Evolutionary conservation across 495 filamentous ascomycete genomes (phyloP), one percentile per base, ranked within the genome.

Genomic region (Umbilicaria muhlenbergii): DNA sequence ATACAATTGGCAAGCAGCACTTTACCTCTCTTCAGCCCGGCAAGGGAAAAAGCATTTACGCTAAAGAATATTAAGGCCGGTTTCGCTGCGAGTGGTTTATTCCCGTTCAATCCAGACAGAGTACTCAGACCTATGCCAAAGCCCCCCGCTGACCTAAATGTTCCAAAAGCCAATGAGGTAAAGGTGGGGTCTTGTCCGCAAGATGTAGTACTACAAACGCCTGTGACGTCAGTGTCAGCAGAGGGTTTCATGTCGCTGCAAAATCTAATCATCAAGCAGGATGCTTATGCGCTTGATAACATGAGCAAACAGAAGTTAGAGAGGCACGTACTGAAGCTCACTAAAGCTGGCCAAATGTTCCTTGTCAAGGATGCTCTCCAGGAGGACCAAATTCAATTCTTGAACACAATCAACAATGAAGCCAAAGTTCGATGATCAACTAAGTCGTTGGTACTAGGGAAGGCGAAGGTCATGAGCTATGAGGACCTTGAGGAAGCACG

Each of bases 381-480:
- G n/a, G 41, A 45, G 18, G 49, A 57, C 41, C 40, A 55, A 47
- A 57, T 51, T 47, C 44, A 54, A 41, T 49, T 46, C 44, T 49
- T 53, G 40, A 36, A 44, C 41, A 43, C 44, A 41, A 55, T 59
- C 19, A 58, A 61, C 34, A 51, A 54, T 42, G 45, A 54, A 45
- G 47, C 46, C 34, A 46, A 45, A 34, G 46, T 32, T 51, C 47
- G 46, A 43, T 28, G 51, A 51, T 59, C 54, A 18, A 58, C 48
- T 36, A 44, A 42, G 38, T 46, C 46, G 34, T 32, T 39, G 24
- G 45, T 58, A 24, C 33, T 59, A 48, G 54, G 51, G 40, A 49
- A 54, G 40, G 51, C 41, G 15, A 59, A 59, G 44, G 55, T 56
- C 0, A 59, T 60, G 38, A 55, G 52, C 47, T 56, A 34, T 49